Percentiles rank a stretch among this genome's conserved stretches.
These are phyloP conservation scores for Globisporangium spinosum DNA, from an alignment of 352 stramenopile species.

Conservation along the genomic window DNA sequence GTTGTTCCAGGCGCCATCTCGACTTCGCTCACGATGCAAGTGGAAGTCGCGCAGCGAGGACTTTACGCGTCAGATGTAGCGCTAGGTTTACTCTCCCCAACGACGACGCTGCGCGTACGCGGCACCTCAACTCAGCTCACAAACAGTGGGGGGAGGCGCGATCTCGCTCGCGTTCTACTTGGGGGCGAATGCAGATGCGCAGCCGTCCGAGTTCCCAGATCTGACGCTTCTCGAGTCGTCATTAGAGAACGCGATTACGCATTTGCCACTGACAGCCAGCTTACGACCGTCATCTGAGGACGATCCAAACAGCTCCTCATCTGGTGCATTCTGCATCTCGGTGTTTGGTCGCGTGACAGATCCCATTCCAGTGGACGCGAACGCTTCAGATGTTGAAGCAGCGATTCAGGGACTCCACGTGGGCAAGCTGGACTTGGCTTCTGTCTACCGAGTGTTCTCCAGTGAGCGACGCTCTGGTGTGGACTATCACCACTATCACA, in stretches of 20 bases:
- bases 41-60: neutral
- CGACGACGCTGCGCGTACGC: conserved; percentile 11
- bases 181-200: neutral
- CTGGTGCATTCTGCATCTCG: conserved; percentile 8
- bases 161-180: conserved; percentile 13
- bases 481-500: neutral
- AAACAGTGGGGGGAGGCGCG: neutral
- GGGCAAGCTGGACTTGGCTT: neutral
- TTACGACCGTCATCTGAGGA: neutral
- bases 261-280: neutral
- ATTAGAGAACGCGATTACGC: conserved; percentile 2
- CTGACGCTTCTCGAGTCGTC: conserved; percentile 9
- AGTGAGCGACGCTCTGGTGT: neutral
- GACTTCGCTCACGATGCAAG: conserved; percentile 7
- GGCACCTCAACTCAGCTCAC: neutral
- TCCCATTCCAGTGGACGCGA: neutral
- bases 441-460: conserved; percentile 5
- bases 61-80: conserved; percentile 9
- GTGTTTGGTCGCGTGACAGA: conserved; percentile 13
- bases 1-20: neutral
- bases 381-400: conserved; percentile 10
- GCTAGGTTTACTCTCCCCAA: conserved; percentile 4
- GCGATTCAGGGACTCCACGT: conserved; percentile 11
- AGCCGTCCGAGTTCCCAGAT: conserved; percentile 5
- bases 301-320: neutral